A percentile compares a stretch with the other conserved stretches of the same genome.
Conservation (phyloP, 176 grass and related monocot species). For the Oryza glumipatula region DNA sequence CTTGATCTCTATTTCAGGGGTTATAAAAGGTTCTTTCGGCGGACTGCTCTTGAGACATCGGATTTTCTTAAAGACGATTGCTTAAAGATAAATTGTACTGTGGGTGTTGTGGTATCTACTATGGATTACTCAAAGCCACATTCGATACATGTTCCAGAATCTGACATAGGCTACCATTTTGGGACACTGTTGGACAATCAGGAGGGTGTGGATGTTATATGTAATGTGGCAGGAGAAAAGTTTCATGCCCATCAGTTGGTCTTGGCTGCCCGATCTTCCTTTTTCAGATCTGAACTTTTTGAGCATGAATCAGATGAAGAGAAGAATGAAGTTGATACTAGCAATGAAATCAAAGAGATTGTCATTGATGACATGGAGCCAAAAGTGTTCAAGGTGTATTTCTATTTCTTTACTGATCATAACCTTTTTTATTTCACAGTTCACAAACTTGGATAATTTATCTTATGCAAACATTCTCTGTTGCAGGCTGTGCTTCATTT, state of each 20-base stretch:
- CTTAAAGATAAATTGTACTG: slow-evolving; percentile 96
- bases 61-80: slow-evolving; percentile 92
- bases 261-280: slow-evolving; percentile 69
- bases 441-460: neutral
- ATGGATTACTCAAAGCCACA: slow-evolving; percentile 71
- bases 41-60: slow-evolving; percentile 73
- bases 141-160: slow-evolving; percentile 74
- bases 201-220: slow-evolving; percentile 82
- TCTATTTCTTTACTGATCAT: slow-evolving; percentile 26
- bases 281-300: slow-evolving; percentile 74
- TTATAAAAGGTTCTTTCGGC: slow-evolving; percentile 85
- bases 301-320: slow-evolving; percentile 48
- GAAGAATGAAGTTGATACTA: slow-evolving; percentile 31
- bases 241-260: slow-evolving; percentile 92
- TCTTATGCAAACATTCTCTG: slow-evolving; percentile 30
- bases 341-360: slow-evolving; percentile 58
- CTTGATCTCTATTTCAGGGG: slow-evolving; percentile 62
- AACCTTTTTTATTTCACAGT: slow-evolving; percentile 33
- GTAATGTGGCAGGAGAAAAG: slow-evolving; percentile 75
- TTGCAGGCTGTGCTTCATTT: slow-evolving; percentile 82
- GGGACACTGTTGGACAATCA: slow-evolving; percentile 72
- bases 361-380: slow-evolving; percentile 80
- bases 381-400: slow-evolving; percentile 74
- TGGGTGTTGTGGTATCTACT: slow-evolving; percentile 77
- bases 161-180: slow-evolving; percentile 90